Evolutionary conservation across 176 grass and related monocot species (phyloP).

Genomic region (Metroxylon sagu): DNA sequence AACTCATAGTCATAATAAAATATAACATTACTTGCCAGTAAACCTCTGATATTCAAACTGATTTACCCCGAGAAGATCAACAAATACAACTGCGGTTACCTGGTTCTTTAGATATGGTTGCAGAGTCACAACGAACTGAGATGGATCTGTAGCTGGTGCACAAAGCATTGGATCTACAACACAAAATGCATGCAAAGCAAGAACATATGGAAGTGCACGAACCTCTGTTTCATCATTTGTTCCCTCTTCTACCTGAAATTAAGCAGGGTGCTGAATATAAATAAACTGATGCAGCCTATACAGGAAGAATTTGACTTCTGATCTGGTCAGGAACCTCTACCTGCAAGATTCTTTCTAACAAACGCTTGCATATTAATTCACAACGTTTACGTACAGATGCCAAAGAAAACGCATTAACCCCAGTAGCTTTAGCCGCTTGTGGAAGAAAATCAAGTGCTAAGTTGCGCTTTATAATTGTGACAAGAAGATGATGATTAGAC

Average conservation of each 20-base stretch:
- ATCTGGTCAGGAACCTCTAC: slow-evolving; percentile 22
- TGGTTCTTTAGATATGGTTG: slow-evolving; percentile 97
- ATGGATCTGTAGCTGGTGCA: slow-evolving; percentile 84
- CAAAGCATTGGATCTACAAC: slow-evolving; percentile 86
- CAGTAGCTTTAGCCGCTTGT: slow-evolving; percentile 81
- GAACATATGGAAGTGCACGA: slow-evolving; percentile 73
- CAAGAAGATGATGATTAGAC: slow-evolving; percentile 83
- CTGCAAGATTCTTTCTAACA: slow-evolving; percentile 99
- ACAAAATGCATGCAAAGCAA: slow-evolving; percentile 97
- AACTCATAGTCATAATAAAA: no score
- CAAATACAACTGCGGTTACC: slow-evolving; percentile 21
- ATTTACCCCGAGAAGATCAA: not conserved
- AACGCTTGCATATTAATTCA: slow-evolving; percentile 82
- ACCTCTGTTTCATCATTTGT: slow-evolving; percentile 61
- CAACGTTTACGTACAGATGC: slow-evolving; percentile 72
- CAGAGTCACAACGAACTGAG: slow-evolving; percentile 96
- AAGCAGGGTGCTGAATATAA: slow-evolving; percentile 1
- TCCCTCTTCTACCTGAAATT: slow-evolving; percentile 77
- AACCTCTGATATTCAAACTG: no score
- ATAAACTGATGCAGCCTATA: not conserved
- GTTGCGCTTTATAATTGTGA: slow-evolving; percentile 83
- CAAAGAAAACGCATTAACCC: slow-evolving; percentile 48
- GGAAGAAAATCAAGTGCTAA: slow-evolving; percentile 92
- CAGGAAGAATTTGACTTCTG: not conserved
- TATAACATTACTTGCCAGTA: no score